Base-by-base conservation (phyloP, 2,329 filamentous ascomycete species). In the Botrytis porri region DNA sequence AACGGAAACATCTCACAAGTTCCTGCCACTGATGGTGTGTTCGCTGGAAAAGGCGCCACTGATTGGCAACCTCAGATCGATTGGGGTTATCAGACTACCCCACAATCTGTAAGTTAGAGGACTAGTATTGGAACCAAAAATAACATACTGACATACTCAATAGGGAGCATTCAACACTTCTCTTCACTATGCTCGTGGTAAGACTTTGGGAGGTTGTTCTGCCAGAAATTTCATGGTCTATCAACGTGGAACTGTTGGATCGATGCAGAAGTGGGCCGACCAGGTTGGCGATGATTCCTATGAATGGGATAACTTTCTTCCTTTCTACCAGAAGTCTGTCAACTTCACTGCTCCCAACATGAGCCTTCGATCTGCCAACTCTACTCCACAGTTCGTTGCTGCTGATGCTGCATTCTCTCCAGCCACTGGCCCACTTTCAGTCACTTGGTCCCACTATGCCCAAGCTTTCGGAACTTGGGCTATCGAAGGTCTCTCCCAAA, bases 241-340 rank as follows among this genome's bases (percentile, higher is more conserved):
- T 65, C 79, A 80, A 69, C 79, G 78, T 69, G 76, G 73, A 35
- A 77, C 79, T 14, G 69, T 74, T 37, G 72, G 37, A 75, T 75
- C 48, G 83, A 82, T 25, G 75, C 81, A 86, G 35, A 80, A 81
- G 51, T 87, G 85, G 85, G 83, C 80, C 6, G 77, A 81, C 29
- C 74, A 81, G 5, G 79, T 82, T 3, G 80, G 79, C 1, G 84
- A 87, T 64, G 72, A 82, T 1, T 77, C 80, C 5, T 88, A 85
- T 82, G 83, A 81, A 74, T 85, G 85, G 72, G 78, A 84, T 8
- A 82, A 82, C 25, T 81, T 87, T 48, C 80, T 84, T 32, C 83
- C 83, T 5, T 88, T 84, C 78, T 82, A 85, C 69, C 79, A 78
- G 54, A 73, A 73, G 60, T 65, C 60, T 51, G 67, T 73, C 35